Conservation (phyloP, 768 basidiomycete species). For the Roridomyces roridus region DNA sequence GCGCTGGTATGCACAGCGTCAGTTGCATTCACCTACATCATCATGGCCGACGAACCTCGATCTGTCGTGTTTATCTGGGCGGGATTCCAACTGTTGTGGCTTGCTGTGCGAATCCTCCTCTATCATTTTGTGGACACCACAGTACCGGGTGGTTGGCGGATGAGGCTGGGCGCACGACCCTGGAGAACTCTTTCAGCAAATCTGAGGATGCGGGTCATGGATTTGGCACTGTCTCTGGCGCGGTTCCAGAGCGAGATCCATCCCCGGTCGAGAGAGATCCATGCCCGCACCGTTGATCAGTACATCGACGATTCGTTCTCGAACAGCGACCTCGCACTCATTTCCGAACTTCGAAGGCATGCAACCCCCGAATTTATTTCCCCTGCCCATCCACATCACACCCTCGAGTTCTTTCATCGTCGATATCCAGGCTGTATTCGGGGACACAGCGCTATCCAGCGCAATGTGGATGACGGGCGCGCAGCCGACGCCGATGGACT, state of each 20-base stretch:
- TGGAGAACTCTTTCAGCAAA: conserved; percentile 9
- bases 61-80: conserved; percentile 27
- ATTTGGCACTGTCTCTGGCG: conserved; percentile 21
- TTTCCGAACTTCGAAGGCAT: neutral
- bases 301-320: conserved; percentile 21
- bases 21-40: too few species aligned
- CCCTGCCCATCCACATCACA: conserved; percentile 1
- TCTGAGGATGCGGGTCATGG: conserved; percentile 26
- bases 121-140: conserved; percentile 26
- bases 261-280: too few species aligned
- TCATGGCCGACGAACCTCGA: conserved; percentile 13
- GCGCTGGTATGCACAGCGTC: conserved; percentile 26
- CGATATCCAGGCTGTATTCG: conserved; percentile 28
- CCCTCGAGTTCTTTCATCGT: conserved; percentile 4
- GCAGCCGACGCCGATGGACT: too few species aligned
- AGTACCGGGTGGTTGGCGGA: conserved; percentile 4
- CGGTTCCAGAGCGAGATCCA: conserved; percentile 22
- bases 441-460: too few species aligned
- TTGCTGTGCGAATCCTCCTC: conserved; percentile 26
- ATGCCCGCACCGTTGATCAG: conserved; percentile 17
- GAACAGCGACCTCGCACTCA: neutral
- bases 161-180: conserved; percentile 8
- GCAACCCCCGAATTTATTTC: conserved; percentile 1
- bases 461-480: too few species aligned
- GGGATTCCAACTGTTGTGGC: conserved; percentile 32